phyloP scores from a whole-genome alignment of 2,329 filamentous ascomycete species.

The Colletotrichum sp. region DNA sequence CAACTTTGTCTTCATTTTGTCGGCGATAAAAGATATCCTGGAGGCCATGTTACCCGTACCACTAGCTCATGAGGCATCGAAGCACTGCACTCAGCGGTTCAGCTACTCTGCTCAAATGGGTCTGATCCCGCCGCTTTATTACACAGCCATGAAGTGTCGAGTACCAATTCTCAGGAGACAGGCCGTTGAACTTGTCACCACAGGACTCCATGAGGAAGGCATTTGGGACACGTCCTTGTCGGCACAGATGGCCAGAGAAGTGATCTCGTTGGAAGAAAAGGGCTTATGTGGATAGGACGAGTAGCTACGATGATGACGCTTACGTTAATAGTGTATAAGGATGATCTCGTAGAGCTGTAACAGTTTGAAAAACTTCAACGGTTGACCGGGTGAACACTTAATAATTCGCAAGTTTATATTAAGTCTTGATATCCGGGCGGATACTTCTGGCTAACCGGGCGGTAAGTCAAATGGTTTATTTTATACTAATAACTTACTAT shows the following conservation, averaged over 20 bases:
- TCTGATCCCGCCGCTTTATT: not conserved
- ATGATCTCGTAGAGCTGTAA: not conserved
- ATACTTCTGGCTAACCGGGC: too few species aligned
- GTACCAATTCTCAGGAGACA: not conserved
- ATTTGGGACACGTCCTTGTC: not conserved
- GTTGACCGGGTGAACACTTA: too few species aligned
- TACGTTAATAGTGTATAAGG: accelerated
- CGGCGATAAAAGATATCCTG: not conserved
- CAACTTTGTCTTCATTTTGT: not conserved
- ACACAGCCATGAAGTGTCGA: not conserved
- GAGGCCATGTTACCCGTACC: not conserved
- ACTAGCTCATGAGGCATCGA: not conserved
- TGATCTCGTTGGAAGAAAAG: not conserved
- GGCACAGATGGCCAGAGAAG: not conserved
- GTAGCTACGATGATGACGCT: not conserved
- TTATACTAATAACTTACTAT: too few species aligned
- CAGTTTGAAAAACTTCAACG: too few species aligned
- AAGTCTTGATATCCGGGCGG: too few species aligned
- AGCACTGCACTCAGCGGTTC: not conserved
- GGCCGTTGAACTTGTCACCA: not conserved
- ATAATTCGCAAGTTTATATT: not conserved
- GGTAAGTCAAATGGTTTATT: too few species aligned
- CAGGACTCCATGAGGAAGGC: not conserved
- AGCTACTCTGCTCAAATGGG: not conserved
- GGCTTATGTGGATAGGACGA: not conserved